Conservation (phyloP, 176 grass and related monocot species). For the Eleusine indica region DNA sequence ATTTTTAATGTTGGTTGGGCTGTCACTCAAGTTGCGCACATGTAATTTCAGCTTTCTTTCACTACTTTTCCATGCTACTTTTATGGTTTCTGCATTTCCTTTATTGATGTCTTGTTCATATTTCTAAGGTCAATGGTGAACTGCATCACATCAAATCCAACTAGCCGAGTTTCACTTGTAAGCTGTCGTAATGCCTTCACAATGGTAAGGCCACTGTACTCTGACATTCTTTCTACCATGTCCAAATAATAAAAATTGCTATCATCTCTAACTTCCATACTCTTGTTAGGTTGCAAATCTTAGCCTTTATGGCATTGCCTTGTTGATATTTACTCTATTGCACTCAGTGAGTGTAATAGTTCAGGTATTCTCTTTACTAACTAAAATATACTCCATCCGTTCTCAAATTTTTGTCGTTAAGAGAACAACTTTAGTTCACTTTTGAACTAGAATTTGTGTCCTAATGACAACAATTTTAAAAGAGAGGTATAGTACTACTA, state of each 20-base stretch:
- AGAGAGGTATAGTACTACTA: neutral
- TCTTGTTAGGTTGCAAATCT: constrained; percentile 84
- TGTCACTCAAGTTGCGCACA: constrained; percentile 96
- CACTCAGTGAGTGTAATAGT: constrained; percentile 54
- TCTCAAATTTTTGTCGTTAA: too few species aligned
- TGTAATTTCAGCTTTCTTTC: constrained; percentile 57
- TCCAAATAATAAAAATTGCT: constrained; percentile 7
- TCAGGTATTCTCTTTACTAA: constrained; percentile 63
- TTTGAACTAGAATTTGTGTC: too few species aligned
- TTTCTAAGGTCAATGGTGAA: constrained; percentile 96
- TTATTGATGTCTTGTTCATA: constrained; percentile 33
- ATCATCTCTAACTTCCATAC: constrained; percentile 35
- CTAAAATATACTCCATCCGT: neutral
- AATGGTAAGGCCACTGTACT: constrained; percentile 66
- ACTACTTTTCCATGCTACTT: constrained; percentile 27
- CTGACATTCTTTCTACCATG: constrained; percentile 23
- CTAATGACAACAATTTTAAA: too few species aligned
- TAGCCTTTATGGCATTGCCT: constrained; percentile 82
- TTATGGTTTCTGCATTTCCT: constrained; percentile 32
- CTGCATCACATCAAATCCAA: constrained; percentile 92
- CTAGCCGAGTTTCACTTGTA: constrained; percentile 89
- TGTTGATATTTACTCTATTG: constrained; percentile 76
- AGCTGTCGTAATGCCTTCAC: constrained; percentile 99
- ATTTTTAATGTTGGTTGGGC: constrained; percentile 99
- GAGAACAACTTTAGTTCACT: too few species aligned